A percentile compares a stretch with the other conserved stretches of the same genome.
Evolutionary conservation across 2,329 filamentous ascomycete genomes (phyloP).

Genomic region (Apiospora hydei): DNA sequence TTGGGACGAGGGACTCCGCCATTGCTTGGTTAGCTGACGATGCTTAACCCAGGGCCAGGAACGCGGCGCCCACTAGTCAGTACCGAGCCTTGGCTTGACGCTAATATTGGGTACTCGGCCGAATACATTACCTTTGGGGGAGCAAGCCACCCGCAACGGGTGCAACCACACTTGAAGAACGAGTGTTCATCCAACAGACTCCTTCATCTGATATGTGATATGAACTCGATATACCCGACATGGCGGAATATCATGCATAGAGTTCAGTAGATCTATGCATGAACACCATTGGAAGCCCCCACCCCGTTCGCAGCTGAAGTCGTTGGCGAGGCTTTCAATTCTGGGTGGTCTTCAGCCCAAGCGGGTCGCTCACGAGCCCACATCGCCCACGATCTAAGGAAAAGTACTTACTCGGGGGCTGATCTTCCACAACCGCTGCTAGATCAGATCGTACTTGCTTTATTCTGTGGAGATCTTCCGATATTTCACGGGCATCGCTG

Average conservation of each 20-base stretch:
- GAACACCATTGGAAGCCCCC: background rate
- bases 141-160: slow-evolving; percentile 2
- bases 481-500: background rate
- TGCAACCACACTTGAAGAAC: background rate
- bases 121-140: background rate
- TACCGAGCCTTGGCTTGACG: background rate
- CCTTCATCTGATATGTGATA: background rate
- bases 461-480: background rate
- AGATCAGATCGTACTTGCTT: background rate
- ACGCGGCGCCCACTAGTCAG: background rate
- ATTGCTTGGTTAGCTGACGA: background rate
- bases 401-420: background rate
- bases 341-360: background rate
- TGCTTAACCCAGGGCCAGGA: background rate
- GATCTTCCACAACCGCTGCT: background rate
- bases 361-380: background rate
- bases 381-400: background rate
- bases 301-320: background rate
- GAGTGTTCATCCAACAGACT: too few species aligned
- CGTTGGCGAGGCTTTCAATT: background rate
- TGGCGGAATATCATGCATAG: background rate
- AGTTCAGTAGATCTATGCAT: slow-evolving; percentile 2
- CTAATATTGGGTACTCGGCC: background rate
- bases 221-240: background rate
- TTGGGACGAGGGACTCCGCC: background rate